phyloP scores from a whole-genome alignment of 768 basidiomycete genomes.

The Trametopsis cervina region DNA sequence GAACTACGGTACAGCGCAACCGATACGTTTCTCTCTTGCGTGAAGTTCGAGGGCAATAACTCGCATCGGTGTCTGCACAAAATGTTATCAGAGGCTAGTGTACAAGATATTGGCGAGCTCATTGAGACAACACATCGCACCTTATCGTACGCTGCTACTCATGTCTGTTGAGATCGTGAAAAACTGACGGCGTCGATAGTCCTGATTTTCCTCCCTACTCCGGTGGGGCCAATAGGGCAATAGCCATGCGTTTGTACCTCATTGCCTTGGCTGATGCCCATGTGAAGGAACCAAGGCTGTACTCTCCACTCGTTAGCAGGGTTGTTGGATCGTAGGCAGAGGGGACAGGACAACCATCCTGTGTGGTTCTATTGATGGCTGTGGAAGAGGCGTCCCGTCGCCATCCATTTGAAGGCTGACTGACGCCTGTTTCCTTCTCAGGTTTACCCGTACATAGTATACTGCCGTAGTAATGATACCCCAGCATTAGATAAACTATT shows the following conservation, averaged over 20 bases:
- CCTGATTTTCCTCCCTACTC: conserved; percentile 3
- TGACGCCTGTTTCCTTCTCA: too few relatives aligned
- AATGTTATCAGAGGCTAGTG: not conserved
- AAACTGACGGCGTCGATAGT: not conserved
- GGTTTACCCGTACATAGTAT: too few relatives aligned
- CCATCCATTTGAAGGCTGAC: too few relatives aligned
- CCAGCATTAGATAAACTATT: too few relatives aligned
- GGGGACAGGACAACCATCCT: too few relatives aligned
- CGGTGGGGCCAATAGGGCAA: not conserved
- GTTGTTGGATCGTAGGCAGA: too few relatives aligned
- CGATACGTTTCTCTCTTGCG: not conserved
- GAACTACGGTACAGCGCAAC: conserved; percentile 3
- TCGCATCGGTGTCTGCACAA: not conserved
- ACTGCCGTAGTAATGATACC: too few relatives aligned
- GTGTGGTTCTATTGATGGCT: too few relatives aligned
- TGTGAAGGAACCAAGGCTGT: not conserved
- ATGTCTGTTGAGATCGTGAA: not conserved
- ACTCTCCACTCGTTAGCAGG: conserved; percentile 6
- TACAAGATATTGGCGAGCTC: not conserved
- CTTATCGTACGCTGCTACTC: not conserved
- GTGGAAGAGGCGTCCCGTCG: too few relatives aligned
- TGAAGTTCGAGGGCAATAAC: conserved; percentile 1
- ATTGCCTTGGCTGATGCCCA: conserved; percentile 1
- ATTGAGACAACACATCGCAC: not conserved
- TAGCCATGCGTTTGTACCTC: not conserved